These are phyloP conservation scores for Aegilops umbellulata DNA, from an alignment of 176 grass and related monocot genomes.

Conservation along the genomic window DNA sequence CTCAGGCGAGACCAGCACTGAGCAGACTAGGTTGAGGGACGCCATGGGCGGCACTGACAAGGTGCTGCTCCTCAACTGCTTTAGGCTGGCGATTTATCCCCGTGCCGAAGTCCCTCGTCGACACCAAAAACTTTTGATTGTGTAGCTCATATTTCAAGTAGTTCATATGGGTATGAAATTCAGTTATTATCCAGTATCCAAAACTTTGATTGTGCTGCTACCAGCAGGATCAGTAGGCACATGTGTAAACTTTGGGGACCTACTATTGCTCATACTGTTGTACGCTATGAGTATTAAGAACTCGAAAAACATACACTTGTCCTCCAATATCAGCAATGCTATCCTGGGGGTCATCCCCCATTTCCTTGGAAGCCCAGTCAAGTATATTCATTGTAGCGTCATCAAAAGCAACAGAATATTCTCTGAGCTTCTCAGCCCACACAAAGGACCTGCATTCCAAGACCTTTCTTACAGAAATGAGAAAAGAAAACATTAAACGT, in stretches of 20 bases:
- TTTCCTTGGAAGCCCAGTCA: constrained; percentile 60
- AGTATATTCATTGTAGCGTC: constrained; percentile 81
- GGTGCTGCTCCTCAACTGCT: constrained; percentile 63
- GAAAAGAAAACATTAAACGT: constrained; percentile 85
- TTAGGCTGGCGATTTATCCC: constrained; percentile 72
- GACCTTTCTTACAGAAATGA: constrained; percentile 92
- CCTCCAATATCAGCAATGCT: constrained; percentile 27
- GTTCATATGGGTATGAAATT: constrained; percentile 11
- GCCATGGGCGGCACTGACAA: constrained; percentile 41
- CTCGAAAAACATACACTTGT: constrained; percentile 58
- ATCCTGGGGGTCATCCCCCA: constrained; percentile 26
- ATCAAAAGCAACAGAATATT: constrained; percentile 78
- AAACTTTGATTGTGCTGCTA: neutral
- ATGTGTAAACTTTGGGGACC: neutral
- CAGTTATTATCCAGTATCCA: constrained; percentile 41
- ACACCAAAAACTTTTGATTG: neutral
- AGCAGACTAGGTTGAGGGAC: constrained; percentile 58
- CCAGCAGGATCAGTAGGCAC: too few species aligned
- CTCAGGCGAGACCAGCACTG: constrained; percentile 45
- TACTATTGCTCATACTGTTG: constrained; percentile 34
- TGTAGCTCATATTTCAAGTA: neutral
- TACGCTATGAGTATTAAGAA: constrained; percentile 58
- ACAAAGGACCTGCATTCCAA: constrained; percentile 54
- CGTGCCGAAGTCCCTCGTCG: constrained; percentile 63
- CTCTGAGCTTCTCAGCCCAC: constrained; percentile 75